Evolutionary conservation across 2,329 filamentous ascomycete genomes (phyloP).

Genomic region (Zalaria obscura): DNA sequence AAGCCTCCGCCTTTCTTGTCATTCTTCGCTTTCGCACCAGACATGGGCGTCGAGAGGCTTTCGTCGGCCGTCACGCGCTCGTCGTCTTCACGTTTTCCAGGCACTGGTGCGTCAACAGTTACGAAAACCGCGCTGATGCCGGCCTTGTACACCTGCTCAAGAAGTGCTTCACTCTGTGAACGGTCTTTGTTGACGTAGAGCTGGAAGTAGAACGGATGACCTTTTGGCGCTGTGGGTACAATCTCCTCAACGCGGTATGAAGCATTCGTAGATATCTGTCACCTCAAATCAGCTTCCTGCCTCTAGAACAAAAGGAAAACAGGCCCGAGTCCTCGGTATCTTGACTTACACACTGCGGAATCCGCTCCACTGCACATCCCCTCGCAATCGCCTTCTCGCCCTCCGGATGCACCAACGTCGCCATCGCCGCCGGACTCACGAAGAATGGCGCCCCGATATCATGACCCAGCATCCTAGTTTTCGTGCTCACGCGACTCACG

Average conservation of each 20-base stretch:
- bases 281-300: not conserved
- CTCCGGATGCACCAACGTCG: conserved; percentile 20
- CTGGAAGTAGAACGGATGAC: conserved; percentile 40
- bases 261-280: conserved; percentile 16
- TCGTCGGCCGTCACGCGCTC: conserved; percentile 33
- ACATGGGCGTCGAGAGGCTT: conserved; percentile 33
- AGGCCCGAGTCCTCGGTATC: too few species aligned
- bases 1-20: conserved; percentile 42
- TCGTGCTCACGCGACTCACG: conserved; percentile 18
- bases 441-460: conserved; percentile 20
- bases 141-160: conserved; percentile 30
- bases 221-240: conserved; percentile 8
- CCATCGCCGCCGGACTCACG: conserved; percentile 22
- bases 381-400: conserved; percentile 23
- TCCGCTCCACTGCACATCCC: conserved; percentile 12
- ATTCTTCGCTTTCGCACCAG: conserved; percentile 33
- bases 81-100: conserved; percentile 39
- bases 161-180: conserved; percentile 33
- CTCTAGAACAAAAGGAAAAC: not conserved
- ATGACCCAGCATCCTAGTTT: conserved; percentile 19
- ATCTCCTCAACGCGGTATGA: conserved; percentile 18
- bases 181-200: conserved; percentile 48
- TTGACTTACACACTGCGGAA: conserved; percentile 13
- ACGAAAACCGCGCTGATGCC: conserved; percentile 42
- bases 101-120: conserved; percentile 44